phyloP scores from a whole-genome alignment of 2,329 filamentous ascomycete species.

The Cordyceps fumosorosea region DNA sequence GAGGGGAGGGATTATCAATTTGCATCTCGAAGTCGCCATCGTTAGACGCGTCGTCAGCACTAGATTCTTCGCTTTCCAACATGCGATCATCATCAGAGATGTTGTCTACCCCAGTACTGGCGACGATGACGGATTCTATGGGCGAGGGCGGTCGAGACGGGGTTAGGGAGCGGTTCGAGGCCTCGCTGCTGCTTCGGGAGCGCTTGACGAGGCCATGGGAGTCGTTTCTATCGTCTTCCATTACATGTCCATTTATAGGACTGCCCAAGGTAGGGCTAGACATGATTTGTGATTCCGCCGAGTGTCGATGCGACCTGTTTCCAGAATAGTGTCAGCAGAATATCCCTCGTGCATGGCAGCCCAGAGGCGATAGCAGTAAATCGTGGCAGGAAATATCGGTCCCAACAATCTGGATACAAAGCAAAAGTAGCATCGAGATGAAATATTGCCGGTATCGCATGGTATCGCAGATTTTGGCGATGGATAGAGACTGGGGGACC shows the following conservation, averaged over 20 bases:
- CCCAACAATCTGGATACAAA: neutral
- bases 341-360: conserved; percentile 14
- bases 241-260: conserved; percentile 60
- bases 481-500: neutral
- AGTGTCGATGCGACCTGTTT: conserved; percentile 41
- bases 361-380: neutral
- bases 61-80: conserved; percentile 42
- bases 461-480: neutral
- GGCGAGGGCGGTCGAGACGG: conserved; percentile 41
- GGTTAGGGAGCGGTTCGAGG: conserved; percentile 63
- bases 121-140: conserved; percentile 33
- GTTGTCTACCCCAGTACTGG: conserved; percentile 35
- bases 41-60: conserved; percentile 51
- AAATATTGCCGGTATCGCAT: neutral
- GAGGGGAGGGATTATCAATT: conserved; percentile 41
- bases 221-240: conserved; percentile 43
- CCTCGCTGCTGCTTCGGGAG: conserved; percentile 56
- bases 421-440: conserved; percentile 7
- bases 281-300: conserved; percentile 56
- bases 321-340: conserved; percentile 31
- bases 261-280: conserved; percentile 55
- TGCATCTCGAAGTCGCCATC: conserved; percentile 74
- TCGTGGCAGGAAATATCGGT: neutral
- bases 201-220: conserved; percentile 32
- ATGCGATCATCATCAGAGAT: conserved; percentile 30